Evolutionary conservation across 805 yeast species (phyloP).

Genomic region (Starmerella riodocensis): DNA sequence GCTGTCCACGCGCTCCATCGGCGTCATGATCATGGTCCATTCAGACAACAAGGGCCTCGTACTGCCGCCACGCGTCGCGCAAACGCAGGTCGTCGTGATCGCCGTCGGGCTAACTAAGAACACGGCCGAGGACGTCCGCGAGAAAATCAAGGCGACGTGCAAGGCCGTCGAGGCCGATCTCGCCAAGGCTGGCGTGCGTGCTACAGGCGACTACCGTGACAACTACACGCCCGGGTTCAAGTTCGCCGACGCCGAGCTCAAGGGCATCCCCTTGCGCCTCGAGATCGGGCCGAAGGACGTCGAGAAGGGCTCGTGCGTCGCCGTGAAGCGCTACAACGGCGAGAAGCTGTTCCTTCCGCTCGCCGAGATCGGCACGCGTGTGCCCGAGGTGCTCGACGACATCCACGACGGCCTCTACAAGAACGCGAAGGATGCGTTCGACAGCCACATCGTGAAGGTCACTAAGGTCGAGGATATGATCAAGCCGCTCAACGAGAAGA

Average conservation of each 20-base stretch:
- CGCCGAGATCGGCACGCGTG: conserved; percentile 46
- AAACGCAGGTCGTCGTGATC: conserved; percentile 77
- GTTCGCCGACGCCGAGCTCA: conserved; percentile 91
- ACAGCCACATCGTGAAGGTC: conserved; percentile 69
- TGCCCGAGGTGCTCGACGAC: conserved; percentile 67
- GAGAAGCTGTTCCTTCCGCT: conserved; percentile 57
- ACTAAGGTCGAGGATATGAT: conserved; percentile 85
- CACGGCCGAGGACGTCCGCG: conserved; percentile 64
- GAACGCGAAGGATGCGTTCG: conserved; percentile 72
- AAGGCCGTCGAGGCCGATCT: conserved; percentile 53
- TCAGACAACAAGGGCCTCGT: conserved; percentile 98
- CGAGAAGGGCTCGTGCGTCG: conserved; percentile 62
- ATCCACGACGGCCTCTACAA: conserved; percentile 64
- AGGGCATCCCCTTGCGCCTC: conserved; percentile 85
- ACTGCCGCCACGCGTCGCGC: conserved; percentile 93
- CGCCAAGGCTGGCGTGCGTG: conserved; percentile 52
- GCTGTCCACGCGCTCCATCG: conserved; percentile 92
- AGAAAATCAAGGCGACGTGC: conserved; percentile 57
- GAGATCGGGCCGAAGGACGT: conserved; percentile 96
- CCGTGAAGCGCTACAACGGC: conserved; percentile 87
- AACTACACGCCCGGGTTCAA: conserved; percentile 98
- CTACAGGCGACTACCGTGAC: conserved; percentile 75
- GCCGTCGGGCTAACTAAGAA: conserved; percentile 92
- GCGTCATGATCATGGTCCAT: conserved; percentile 98
- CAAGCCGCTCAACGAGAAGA: conserved; percentile 80